Evolutionary conservation across 805 yeast genomes (phyloP), one percentile per base, ranked within the genome.

Genomic region (Lipomyces spencermartinsiae): DNA sequence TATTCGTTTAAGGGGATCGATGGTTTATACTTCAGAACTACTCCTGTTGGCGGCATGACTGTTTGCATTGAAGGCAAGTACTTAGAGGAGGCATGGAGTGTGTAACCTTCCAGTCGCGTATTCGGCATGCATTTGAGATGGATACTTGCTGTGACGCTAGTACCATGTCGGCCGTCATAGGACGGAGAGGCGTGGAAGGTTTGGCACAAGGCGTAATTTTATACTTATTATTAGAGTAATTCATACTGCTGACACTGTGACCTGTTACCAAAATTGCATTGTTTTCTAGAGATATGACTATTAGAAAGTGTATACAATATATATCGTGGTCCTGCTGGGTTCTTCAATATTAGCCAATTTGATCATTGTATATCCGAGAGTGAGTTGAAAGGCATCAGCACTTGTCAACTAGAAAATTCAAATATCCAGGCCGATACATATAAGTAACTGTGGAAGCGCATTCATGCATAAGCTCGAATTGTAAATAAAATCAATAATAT

Each of bases 1-100:
- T 61, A 49, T 34, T 39, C n/a, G 29, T 62, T 65, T 62, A 58
- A 58, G 53, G 59, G 54, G 43, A 58, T 33, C 5, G 55, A 12
- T 10, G 56, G n/a, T 25, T 37, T 58, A 34, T 35, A 22, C 33
- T 37, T 64, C 49, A 60, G 60, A 9, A 59, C 54, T 2, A 9
- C 31, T 1, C 51, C 37, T 56, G 56, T 65, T 25, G 34, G 34
- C 16, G 34, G 34, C 34, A 25, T 25, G 31, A 31, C 56, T 25
- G 34, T 53, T 25, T 53, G 56, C 56, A 53, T 53, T 53, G 56
- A 53, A 25, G 33, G 56, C 16, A 53, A 53, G 22, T 25, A 53
- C 22, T 14, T 53, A 16, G 34, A 31, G 22, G 56, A 53, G 34
- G 56, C 56, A 16, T 53, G 56, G 56, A 53, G 22, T 33, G 56